These are phyloP conservation scores for Daldinia caldariorum DNA, from an alignment of 495 filamentous ascomycete species.

Conservation along the genomic window DNA sequence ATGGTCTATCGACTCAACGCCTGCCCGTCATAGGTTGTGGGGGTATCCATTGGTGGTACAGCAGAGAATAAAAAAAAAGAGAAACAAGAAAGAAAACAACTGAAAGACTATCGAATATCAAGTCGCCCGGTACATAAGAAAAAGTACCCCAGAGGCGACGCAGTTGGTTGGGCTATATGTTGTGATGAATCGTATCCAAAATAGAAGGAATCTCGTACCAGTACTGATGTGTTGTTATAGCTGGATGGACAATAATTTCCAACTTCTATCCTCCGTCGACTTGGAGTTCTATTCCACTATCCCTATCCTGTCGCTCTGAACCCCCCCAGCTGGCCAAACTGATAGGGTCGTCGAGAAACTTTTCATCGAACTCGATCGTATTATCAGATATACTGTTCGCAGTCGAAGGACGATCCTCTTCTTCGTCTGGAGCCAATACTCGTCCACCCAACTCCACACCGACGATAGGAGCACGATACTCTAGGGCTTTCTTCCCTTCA, in stretches of 20 bases:
- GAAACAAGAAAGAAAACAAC: conserved; percentile 17
- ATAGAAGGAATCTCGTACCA: conserved; percentile 32
- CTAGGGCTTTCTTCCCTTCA: conserved; percentile 86
- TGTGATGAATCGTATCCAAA: conserved; percentile 41
- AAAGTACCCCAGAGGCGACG: conserved; percentile 32
- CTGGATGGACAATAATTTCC: conserved; percentile 8
- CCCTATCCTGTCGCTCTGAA: conserved; percentile 58
- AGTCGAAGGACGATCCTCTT: conserved; percentile 50
- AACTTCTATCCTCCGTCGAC: conserved; percentile 48
- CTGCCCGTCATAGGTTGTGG: conserved; percentile 28
- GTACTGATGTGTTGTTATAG: conserved; percentile 20
- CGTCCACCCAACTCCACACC: conserved; percentile 86
- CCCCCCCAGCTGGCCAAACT: conserved; percentile 44
- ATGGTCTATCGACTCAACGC: conserved; percentile 40
- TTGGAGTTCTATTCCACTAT: conserved; percentile 62
- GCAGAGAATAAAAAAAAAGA: conserved; percentile 31
- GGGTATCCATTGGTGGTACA: conserved; percentile 45
- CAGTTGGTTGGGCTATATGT: conserved; percentile 40
- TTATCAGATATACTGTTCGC: conserved; percentile 37
- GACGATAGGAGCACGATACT: conserved; percentile 76
- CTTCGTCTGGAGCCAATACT: conserved; percentile 71
- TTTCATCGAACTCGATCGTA: conserved; percentile 41
- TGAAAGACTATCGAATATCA: conserved; percentile 23
- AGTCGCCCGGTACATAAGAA: conserved; percentile 12
- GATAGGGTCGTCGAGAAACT: conserved; percentile 24